Conservation (phyloP, 169 alveolate genomes). For the Plasmodium gallinaceum region DNA sequence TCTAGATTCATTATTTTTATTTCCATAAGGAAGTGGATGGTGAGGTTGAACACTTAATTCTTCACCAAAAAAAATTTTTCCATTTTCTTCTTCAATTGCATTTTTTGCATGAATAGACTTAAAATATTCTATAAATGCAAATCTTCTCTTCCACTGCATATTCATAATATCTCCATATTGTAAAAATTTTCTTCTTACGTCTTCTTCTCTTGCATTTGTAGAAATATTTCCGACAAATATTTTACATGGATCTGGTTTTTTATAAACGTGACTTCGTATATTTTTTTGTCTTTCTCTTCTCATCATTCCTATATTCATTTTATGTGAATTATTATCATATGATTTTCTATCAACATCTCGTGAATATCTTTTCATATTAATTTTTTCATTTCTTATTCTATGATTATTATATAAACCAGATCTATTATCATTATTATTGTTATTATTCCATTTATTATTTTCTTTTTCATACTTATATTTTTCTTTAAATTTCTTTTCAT, state of each 20-base stretch:
- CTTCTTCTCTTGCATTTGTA: slow-evolving; percentile 89
- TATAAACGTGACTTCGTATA: slow-evolving; percentile 28
- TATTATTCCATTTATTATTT: not conserved
- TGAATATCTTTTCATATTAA: slow-evolving; percentile 34
- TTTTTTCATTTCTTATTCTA: slow-evolving; percentile 37
- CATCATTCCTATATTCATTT: slow-evolving; percentile 38
- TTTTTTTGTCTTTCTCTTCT: slow-evolving; percentile 54
- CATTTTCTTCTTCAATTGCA: slow-evolving; percentile 84
- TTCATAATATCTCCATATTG: slow-evolving; percentile 86
- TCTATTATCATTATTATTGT: not conserved
- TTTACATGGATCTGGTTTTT: slow-evolving; percentile 80
- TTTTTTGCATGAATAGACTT: slow-evolving; percentile 79
- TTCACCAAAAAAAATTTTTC: slow-evolving; percentile 78
- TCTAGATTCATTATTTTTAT: slow-evolving; percentile 58
- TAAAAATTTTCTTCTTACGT: slow-evolving; percentile 83
- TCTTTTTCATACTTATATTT: slow-evolving; percentile 31
- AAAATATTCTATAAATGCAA: slow-evolving; percentile 88
- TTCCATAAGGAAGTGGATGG: slow-evolving; percentile 71
- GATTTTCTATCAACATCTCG: slow-evolving; percentile 7
- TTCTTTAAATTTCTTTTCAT: slow-evolving; percentile 17
- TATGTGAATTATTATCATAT: slow-evolving; percentile 23
- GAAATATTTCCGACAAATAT: slow-evolving; percentile 89
- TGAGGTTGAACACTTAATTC: slow-evolving; percentile 87
- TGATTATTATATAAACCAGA: not conserved
- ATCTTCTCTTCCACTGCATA: slow-evolving; percentile 86